Evolutionary conservation across 208 protist genomes (phyloP).

Genomic region (Histomonas meleagridis): DNA sequence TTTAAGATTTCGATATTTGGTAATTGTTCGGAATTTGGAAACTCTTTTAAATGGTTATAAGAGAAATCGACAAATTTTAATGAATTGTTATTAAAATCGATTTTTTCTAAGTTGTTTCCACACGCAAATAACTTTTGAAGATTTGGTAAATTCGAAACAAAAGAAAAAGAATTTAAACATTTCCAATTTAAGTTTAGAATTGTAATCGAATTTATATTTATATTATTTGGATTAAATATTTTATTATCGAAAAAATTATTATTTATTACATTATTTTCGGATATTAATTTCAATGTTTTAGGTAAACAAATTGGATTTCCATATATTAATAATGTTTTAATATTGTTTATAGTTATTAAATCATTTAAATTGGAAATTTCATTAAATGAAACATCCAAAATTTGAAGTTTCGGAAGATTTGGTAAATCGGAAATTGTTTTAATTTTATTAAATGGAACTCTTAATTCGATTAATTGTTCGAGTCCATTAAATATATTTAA

Average conservation of each 20-base stretch:
- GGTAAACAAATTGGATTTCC: background rate
- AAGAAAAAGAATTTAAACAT: background rate
- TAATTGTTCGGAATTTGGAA: background rate
- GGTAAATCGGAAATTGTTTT: background rate
- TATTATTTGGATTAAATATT: too few relatives aligned
- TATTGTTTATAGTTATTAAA: background rate
- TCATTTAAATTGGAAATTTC: background rate
- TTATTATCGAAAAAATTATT: too few relatives aligned
- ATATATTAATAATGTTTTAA: background rate
- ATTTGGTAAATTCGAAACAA: background rate
- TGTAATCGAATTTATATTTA: too few relatives aligned
- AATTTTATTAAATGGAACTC: slow-evolving; percentile 12
- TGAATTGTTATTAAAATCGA: background rate
- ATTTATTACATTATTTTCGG: background rate
- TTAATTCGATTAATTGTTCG: background rate
- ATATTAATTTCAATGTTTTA: background rate
- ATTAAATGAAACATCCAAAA: slow-evolving; percentile 2
- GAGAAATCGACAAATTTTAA: background rate
- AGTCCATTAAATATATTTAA: background rate
- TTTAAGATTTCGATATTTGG: background rate
- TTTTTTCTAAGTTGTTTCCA: background rate
- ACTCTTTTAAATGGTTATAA: background rate
- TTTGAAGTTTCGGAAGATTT: background rate
- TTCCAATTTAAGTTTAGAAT: background rate
- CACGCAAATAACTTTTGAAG: background rate